phyloP scores from a whole-genome alignment of 2,329 filamentous ascomycete species.

The Elsinoe australis region DNA sequence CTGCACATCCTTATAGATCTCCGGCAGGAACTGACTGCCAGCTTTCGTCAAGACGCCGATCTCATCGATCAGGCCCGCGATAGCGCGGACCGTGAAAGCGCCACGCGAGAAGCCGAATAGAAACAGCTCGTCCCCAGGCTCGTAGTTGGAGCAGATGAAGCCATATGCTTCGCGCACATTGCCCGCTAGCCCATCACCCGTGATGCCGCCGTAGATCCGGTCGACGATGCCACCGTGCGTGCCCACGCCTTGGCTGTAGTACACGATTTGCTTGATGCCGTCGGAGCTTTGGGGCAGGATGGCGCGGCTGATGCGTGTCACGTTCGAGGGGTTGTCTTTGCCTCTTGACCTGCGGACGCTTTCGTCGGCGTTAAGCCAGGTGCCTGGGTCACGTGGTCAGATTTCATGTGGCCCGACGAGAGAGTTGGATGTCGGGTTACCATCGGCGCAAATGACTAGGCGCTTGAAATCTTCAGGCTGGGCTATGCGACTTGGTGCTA shows the following conservation, averaged over 20 bases:
- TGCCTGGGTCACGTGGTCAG: constrained; percentile 25
- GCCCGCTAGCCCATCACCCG: constrained; percentile 39
- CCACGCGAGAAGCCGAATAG: constrained; percentile 44
- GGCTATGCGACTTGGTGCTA: constrained; percentile 1
- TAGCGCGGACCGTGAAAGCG: constrained; percentile 40
- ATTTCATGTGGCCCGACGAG: neutral
- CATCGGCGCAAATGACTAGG: constrained; percentile 38
- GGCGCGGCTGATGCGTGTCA: constrained; percentile 43
- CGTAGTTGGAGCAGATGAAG: constrained; percentile 48
- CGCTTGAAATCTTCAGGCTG: constrained; percentile 19
- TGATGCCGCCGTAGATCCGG: constrained; percentile 35
- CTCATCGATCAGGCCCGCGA: constrained; percentile 39
- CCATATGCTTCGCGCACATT: constrained; percentile 44
- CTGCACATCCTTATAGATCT: constrained; percentile 41
- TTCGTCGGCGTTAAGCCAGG: constrained; percentile 45
- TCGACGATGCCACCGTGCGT: constrained; percentile 38
- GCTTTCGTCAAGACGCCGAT: constrained; percentile 44
- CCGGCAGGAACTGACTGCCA: constrained; percentile 38
- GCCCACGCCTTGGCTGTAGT: constrained; percentile 45
- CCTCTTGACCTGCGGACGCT: constrained; percentile 37
- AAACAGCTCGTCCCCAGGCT: constrained; percentile 45
- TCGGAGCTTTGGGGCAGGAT: constrained; percentile 42
- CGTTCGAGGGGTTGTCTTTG: constrained; percentile 41
- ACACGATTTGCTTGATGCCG: constrained; percentile 44
- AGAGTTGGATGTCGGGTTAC: constrained; percentile 22